These are phyloP conservation scores for Aspergillus incahuasiensis DNA, from an alignment of 495 filamentous ascomycete genomes.

Conservation along the genomic window DNA sequence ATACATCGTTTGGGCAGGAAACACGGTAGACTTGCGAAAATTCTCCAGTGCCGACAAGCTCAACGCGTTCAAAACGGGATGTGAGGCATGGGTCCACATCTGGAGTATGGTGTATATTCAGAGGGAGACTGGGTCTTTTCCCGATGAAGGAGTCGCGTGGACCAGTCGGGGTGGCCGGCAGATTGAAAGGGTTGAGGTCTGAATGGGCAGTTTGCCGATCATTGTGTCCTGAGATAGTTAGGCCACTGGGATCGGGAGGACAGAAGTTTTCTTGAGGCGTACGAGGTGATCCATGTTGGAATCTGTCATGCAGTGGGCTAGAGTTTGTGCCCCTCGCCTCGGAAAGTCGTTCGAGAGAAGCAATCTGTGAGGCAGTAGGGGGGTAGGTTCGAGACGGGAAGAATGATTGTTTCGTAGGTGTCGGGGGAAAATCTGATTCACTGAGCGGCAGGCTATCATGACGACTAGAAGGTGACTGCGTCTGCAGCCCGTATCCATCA, in stretches of 20 bases:
- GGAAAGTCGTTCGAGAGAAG: constrained; percentile 35
- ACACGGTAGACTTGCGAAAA: constrained; percentile 92
- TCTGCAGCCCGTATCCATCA: constrained; percentile 52
- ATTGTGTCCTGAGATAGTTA: constrained; percentile 66
- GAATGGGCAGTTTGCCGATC: constrained; percentile 38
- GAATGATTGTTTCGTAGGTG: constrained; percentile 76
- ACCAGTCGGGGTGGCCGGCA: constrained; percentile 76
- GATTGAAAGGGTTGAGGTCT: constrained; percentile 42
- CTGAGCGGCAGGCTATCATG: constrained; percentile 55
- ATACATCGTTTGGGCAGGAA: constrained; percentile 41
- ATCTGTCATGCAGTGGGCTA: constrained; percentile 33
- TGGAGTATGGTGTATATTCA: constrained; percentile 50
- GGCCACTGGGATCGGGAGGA: constrained; percentile 74
- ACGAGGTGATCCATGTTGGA: constrained; percentile 59
- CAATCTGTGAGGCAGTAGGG: constrained; percentile 37
- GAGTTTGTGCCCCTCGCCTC: constrained; percentile 29
- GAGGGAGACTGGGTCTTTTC: constrained; percentile 47
- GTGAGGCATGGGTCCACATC: constrained; percentile 68
- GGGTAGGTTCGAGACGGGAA: constrained; percentile 42
- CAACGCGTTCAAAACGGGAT: constrained; percentile 68
- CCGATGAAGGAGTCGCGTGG: constrained; percentile 56
- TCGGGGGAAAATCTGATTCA: constrained; percentile 79
- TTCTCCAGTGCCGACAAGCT: constrained; percentile 77
- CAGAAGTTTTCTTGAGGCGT: constrained; percentile 73
- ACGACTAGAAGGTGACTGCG: constrained; percentile 53